Evolutionary conservation across 768 basidiomycete genomes (phyloP).

Genomic region (Lentinula detonsa): DNA sequence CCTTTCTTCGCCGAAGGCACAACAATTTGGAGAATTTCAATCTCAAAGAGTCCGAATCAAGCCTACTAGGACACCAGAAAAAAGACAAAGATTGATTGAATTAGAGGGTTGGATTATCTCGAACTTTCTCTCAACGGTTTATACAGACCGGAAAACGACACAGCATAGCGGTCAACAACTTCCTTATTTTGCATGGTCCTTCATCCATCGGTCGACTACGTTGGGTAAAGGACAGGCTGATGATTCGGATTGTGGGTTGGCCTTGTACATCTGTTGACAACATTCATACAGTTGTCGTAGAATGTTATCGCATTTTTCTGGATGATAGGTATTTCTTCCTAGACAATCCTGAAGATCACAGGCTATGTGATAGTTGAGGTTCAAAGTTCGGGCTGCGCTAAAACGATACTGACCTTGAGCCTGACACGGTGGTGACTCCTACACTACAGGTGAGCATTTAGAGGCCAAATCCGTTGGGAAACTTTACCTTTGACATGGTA

Average conservation of each 20-base stretch:
- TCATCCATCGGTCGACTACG: constrained; percentile 56
- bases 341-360: constrained; percentile 61
- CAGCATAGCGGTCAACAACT: neutral
- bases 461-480: neutral
- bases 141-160: neutral
- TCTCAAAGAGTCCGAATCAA: neutral
- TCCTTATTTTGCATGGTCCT: constrained; percentile 31
- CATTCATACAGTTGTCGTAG: constrained; percentile 55
- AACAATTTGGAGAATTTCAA: neutral
- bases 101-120: no score
- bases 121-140: neutral
- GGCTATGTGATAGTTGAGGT: constrained; percentile 28
- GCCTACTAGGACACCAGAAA: neutral
- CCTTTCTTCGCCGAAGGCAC: no score
- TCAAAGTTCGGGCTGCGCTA: neutral
- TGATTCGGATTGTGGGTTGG: constrained; percentile 35
- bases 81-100: no score
- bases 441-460: neutral
- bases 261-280: constrained; percentile 53
- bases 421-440: neutral
- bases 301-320: constrained; percentile 52
- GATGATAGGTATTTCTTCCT: constrained; percentile 55
- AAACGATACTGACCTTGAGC: neutral
- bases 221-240: constrained; percentile 55
- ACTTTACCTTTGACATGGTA: neutral